A percentile compares a stretch with the other conserved stretches of the same genome.
These are phyloP conservation scores for Annulohypoxylon maeteangense DNA, from an alignment of 495 filamentous ascomycete species.

Conservation along the genomic window DNA sequence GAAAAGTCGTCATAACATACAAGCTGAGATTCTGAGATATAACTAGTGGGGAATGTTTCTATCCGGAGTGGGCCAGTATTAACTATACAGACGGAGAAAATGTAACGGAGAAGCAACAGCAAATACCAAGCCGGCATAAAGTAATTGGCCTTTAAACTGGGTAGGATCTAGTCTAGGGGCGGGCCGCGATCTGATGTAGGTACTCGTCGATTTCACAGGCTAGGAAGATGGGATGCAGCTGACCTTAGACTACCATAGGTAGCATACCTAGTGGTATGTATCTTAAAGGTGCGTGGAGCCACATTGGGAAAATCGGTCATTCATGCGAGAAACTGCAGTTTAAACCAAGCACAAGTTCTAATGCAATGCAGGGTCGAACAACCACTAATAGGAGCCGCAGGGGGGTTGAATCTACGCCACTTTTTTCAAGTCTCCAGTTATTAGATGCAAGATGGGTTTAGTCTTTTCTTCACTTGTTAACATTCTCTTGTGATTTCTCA, in stretches of 20 bases:
- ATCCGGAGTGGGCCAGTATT: not conserved
- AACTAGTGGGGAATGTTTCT: not conserved
- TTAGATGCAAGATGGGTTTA: conserved; percentile 14
- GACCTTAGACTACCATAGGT: conserved; percentile 11
- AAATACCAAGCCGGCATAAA: conserved; percentile 11
- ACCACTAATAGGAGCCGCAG: conserved; percentile 27
- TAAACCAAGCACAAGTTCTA: conserved; percentile 5
- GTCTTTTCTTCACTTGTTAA: conserved; percentile 18
- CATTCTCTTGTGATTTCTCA: conserved; percentile 37
- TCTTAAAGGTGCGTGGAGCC: conserved; percentile 20
- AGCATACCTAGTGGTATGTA: not conserved
- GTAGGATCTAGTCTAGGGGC: conserved; percentile 39
- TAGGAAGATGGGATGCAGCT: conserved; percentile 16
- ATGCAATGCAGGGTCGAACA: conserved; percentile 26
- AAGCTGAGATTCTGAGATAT: not conserved
- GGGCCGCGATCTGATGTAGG: conserved; percentile 39
- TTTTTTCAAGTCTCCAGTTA: conserved; percentile 13
- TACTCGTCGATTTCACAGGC: conserved; percentile 21
- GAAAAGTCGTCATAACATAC: not conserved
- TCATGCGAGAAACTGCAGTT: conserved; percentile 29
- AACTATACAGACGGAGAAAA: conserved; percentile 10
- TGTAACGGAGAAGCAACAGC: not conserved
- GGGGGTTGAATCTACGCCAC: conserved; percentile 18
- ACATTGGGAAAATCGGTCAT: conserved; percentile 30
- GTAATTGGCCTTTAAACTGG: conserved; percentile 7